These are phyloP conservation scores for barley (Hordeum vulgare) DNA, from an alignment of 176 grass and related monocot genomes.

Conservation along the genomic window MorexV3_pseudomolecules_assembly NC_058519.1:25889885-25890384, in stretches of 20 bases:
- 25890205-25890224: too few species aligned
- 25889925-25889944: neutral
- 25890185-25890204: neutral
- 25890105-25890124: neutral
- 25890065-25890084: neutral
- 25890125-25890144: neutral
- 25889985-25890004: neutral
- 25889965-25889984: neutral
- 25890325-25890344: too few species aligned
- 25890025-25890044: neutral
- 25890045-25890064: neutral
- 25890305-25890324: too few species aligned
- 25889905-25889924: neutral
- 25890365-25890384: too few species aligned
- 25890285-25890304: too few species aligned
- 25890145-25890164: neutral
- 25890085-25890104: neutral
- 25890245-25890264: too few species aligned
- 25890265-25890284: too few species aligned
- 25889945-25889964: too few species aligned
- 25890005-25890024: neutral
- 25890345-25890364: too few species aligned
- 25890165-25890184: neutral
- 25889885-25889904: neutral
- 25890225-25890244: too few species aligned